Conservation (phyloP, 139 green algal species). For the Micractinium sp. region DNA sequence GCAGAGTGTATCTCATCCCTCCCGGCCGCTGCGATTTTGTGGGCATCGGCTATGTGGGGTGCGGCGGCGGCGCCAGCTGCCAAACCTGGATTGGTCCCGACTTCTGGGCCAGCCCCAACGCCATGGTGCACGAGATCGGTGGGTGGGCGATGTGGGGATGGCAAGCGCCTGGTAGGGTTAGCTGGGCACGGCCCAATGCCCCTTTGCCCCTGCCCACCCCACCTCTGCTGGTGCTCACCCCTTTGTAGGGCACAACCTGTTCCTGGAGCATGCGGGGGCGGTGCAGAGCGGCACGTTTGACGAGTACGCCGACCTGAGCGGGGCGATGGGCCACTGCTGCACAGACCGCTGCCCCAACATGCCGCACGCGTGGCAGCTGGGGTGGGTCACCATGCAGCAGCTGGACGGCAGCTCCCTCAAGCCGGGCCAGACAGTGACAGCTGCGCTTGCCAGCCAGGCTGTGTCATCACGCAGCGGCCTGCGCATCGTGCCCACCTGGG, state of each 20-base stretch:
- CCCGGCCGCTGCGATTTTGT: conserved; percentile 13
- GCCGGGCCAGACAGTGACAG: neutral
- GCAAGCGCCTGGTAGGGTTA: too few species aligned
- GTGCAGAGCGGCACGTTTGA: too few species aligned
- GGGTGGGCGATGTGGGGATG: too few species aligned
- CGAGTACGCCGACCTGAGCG: neutral
- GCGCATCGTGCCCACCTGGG: conserved; percentile 9
- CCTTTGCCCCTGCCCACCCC: too few species aligned
- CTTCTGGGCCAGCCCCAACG: neutral
- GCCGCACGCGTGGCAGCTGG: conserved; percentile 23
- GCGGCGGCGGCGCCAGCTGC: neutral
- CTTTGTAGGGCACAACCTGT: conserved; percentile 32
- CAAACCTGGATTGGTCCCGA: conserved; percentile 3
- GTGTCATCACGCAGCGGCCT: neutral
- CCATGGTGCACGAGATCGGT: conserved; percentile 1
- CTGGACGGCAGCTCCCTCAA: neutral
- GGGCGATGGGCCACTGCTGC: conserved; percentile 23
- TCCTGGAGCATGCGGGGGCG: conserved; percentile 1
- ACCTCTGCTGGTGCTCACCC: too few species aligned
- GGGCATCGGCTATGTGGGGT: conserved; percentile 7
- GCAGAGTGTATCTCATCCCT: conserved; percentile 19
- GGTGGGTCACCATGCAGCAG: conserved; percentile 9
- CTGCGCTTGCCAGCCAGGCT: neutral
- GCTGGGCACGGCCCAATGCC: too few species aligned
- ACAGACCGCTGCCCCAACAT: conserved; percentile 10